Base-by-base conservation (phyloP, 345 rosid species). In the Chamaenerion angustifolium region DNA sequence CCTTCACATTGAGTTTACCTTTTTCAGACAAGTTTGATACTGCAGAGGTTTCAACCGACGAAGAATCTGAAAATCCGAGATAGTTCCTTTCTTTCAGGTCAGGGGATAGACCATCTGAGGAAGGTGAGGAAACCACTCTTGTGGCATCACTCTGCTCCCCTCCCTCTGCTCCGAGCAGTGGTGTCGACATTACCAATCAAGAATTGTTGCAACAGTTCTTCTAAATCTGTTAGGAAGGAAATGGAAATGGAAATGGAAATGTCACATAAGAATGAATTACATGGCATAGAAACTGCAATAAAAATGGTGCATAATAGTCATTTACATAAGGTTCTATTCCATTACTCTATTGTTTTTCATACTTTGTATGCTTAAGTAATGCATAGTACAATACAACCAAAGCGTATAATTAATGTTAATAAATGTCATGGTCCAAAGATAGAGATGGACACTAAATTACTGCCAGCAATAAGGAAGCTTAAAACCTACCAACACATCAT, bases 1-100 rank as follows among this genome's bases (percentile, higher is more conserved):
- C 95, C 71, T 78, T 85, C 58, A 88, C 60, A 64, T 78, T 80
- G 64, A 85, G 75, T 75, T n/a, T n/a, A n/a, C n/a, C n/a, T n/a
- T 71, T 77, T 23, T 65, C 82, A 0, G 60, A 60, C 52, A 64
- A 64, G 70, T 68, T 75, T 0, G 75, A 75, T 51, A 69, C 74
- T 3, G 69, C 76, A 45, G 80, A 85, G 55, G 88, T 82, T 58
- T 78, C 92, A 55, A 76, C 86, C 15, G 89, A 82, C 35, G 97
- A 88, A 52, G 81, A 84, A 55, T 82, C 88, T 7, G 95, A 80
- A 45, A 80, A 45, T 4, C 85, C 80, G 46, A 88, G 72, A 67
- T 88, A 88, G 71, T 82, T 85, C 1, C 75, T 72, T 55, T 78
- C 97, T 58, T 75, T 80, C 31, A 82, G 43, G 13, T 73, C 74